Percentiles rank a stretch among this genome's conserved stretches.
These are phyloP conservation scores for Prunus mume DNA, from an alignment of 306 rosid species.

Conservation along the genomic window DNA sequence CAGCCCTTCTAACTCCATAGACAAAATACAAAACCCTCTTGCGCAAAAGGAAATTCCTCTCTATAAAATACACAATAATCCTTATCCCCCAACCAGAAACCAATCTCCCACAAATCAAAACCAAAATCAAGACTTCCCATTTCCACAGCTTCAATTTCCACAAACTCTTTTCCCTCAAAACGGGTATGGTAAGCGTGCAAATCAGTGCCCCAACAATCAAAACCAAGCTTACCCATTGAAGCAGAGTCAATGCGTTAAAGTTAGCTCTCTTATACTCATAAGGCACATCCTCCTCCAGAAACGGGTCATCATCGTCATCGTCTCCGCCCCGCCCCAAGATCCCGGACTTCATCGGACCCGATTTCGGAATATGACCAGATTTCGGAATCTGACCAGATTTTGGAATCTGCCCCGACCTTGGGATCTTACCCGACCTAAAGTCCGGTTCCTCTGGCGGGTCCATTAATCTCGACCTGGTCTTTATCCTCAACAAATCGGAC, in stretches of 20 bases:
- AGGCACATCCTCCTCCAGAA: conserved; percentile 69
- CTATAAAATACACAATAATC: conserved; percentile 57
- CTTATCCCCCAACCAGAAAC: conserved; percentile 78
- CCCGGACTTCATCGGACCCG: conserved; percentile 67
- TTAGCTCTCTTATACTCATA: conserved; percentile 39
- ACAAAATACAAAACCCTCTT: conserved; percentile 79
- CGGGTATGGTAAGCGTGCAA: conserved; percentile 41
- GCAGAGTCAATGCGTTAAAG: conserved; percentile 37
- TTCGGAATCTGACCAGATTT: too few relatives aligned
- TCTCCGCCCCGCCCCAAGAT: conserved; percentile 31
- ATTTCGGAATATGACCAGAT: conserved; percentile 13
- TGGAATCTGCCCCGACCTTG: conserved; percentile 46
- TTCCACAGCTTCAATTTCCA: conserved; percentile 74
- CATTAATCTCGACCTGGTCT: conserved; percentile 65
- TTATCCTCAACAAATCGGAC: conserved; percentile 44
- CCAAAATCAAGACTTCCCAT: conserved; percentile 77
- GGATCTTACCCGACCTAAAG: conserved; percentile 29
- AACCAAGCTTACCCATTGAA: conserved; percentile 73
- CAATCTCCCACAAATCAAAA: conserved; percentile 73
- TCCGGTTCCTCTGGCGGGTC: conserved; percentile 75
- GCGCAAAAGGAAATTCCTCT: conserved; percentile 70
- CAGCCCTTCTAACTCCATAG: conserved; percentile 69
- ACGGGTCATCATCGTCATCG: conserved; percentile 77
- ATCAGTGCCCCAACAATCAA: conserved; percentile 43
- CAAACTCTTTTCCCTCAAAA: conserved; percentile 34